Base-by-base conservation (phyloP, 1,284 basidiomycete genomes). In the Rhodotorula sp. region DNA sequence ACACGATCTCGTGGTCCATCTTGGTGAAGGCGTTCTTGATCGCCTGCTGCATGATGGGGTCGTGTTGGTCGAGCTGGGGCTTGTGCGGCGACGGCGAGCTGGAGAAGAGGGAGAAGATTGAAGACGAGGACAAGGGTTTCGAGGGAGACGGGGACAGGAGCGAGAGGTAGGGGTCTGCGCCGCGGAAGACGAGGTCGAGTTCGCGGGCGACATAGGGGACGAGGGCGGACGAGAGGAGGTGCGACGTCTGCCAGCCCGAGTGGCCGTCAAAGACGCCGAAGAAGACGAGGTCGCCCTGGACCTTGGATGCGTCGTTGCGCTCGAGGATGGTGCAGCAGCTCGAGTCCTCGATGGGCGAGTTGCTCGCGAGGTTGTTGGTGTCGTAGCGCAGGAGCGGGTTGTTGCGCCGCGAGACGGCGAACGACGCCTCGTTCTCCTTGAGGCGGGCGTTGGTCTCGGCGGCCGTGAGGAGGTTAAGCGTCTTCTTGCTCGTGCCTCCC, bases 321-420 rank as follows among this genome's bases (percentile, higher is more conserved):
- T 87, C 81, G 25, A 96, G 83, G 69, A 96, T 84, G 67, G 89
- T 88, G 68, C 87, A 86, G 5, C 91, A 87, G 76, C 89, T 86
- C 25, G 92, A 88, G 80, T 97, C 94, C 82, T 97, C 94, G 67
- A 96, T 90, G 23, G 93, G 92, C 73, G 91, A 87, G 79, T 97
- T 97, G 10, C 92, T 90, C 1, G 91, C 84, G 50, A 97, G 83
- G 59, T 86, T 87, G 27, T 91, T 91, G 2, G 90, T 93, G 62
- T 89, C 86, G 82, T 90, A 89, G 86, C 88, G 55, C 82, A 85
- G 3, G 85, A 87, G 68, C 61, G 86, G 73, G 61, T 78, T 79
- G 52, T 67, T 66, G 48, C 84, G 44, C 81, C 73, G 62, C 84
- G 81, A 54, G 68, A 87, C 82, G 34, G 82, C 80, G 61, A 73